Evolutionary conservation across 2,329 filamentous ascomycete genomes (phyloP), one percentile per base, ranked within the genome.

Genomic region (Nigrospora oryzae): DNA sequence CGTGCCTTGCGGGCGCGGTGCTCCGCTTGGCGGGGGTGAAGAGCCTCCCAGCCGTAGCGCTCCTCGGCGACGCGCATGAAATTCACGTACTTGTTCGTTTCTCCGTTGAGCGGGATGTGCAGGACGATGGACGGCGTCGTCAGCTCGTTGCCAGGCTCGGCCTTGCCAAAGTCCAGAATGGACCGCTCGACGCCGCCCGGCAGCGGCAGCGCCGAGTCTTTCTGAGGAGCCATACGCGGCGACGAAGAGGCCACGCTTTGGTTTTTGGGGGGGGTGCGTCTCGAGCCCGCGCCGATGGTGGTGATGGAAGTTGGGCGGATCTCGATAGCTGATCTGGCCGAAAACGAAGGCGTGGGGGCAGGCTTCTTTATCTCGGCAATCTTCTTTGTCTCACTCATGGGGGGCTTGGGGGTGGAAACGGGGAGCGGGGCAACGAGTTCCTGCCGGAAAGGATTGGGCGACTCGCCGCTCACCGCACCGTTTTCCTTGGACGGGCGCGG

Each of bases 51-150:
- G 19, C 93, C 93, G 62, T 96, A 97, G 50, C 84, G 86, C 51
- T 94, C 89, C 64, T 95, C 89, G 11, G 94, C 93, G 65, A 97
- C 75, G 38, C 89, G 87, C 57, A 91, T 90, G 53, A 97, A 96
- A 63, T 97, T 97, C 66, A 98, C 81, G 49, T 94, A 91, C 53
- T 91, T 89, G 62, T 95, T 95, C 33, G 80, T 84, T 55, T 87
- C 82, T 36, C 89, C 87, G 5, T 84, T 79, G 35, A 98, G 75
- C 0, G 86, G 81, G 46, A 98, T 83, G 45, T 86, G 83, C 15
- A 98, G 75, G 43, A 94, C 78, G 50, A 98, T 95, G 5, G 81
- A 95, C 36, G 82, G 89, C 3, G 77, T 79, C 46, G 71, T 64
- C 3, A 69, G 63, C 51, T 84, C 80, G 40, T 80, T 74, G 30